Evolutionary conservation across 352 stramenopile genomes (phyloP).

Genomic region (Elongisporangium anandrum): DNA sequence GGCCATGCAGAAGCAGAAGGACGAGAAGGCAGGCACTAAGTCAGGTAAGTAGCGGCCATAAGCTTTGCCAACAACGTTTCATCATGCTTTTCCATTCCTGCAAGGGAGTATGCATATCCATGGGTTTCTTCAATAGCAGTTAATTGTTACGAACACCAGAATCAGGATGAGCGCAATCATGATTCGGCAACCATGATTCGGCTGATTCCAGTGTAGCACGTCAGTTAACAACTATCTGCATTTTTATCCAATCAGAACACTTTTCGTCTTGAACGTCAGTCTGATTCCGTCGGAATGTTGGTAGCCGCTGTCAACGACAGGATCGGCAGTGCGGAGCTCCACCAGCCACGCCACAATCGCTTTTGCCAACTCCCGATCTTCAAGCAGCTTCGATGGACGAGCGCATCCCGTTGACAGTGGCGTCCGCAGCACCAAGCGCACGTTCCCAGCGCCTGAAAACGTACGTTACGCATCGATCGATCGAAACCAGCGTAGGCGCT

Average conservation of each 20-base stretch:
- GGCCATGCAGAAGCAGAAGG: constrained; percentile 43
- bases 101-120: background rate
- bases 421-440: background rate
- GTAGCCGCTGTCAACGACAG: background rate
- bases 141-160: background rate
- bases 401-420: background rate
- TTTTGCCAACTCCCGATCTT: background rate
- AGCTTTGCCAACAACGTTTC: too few species aligned
- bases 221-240: background rate
- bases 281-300: background rate
- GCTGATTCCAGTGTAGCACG: background rate
- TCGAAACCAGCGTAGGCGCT: background rate
- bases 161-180: background rate
- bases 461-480: background rate
- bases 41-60: background rate
- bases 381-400: background rate
- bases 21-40: constrained; percentile 1
- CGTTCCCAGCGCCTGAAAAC: background rate
- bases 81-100: background rate
- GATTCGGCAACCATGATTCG: background rate
- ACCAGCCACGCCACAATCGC: background rate
- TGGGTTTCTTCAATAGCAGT: background rate
- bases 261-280: background rate
- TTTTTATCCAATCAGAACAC: background rate
- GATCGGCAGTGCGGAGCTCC: too few species aligned